Percentiles rank a stretch among this genome's conserved stretches.
Evolutionary conservation across 1,284 basidiomycete genomes (phyloP).

Genomic region (Cryptococcus jaspeensis): DNA sequence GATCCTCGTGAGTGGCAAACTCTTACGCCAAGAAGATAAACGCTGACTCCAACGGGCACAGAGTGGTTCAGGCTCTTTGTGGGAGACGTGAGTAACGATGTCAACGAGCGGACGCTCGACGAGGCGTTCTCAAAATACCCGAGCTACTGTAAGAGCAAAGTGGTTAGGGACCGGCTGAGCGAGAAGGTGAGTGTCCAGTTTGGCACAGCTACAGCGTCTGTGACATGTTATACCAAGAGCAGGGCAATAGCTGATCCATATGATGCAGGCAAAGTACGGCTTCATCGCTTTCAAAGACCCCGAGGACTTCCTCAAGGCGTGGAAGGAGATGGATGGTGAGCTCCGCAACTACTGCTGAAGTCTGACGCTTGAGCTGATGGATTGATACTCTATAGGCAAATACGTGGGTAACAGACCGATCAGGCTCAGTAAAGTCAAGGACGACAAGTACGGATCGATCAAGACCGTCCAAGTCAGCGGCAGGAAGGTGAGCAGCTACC

Average conservation of each 20-base stretch:
- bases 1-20: slow-evolving; percentile 72
- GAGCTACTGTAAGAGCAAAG: slow-evolving; percentile 90
- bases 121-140: slow-evolving; percentile 90
- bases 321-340: slow-evolving; percentile 99
- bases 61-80: slow-evolving; percentile 98
- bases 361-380: neutral
- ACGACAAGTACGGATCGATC: slow-evolving; percentile 84
- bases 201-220: too few species aligned
- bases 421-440: slow-evolving; percentile 77
- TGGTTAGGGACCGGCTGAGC: slow-evolving; percentile 86
- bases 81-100: slow-evolving; percentile 96
- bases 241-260: neutral
- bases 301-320: slow-evolving; percentile 95
- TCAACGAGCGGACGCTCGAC: slow-evolving; percentile 87
- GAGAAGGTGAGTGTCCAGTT: slow-evolving; percentile 64
- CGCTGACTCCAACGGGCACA: slow-evolving; percentile 44
- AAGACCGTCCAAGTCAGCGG: slow-evolving; percentile 68
- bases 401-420: slow-evolving; percentile 95
- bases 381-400: slow-evolving; percentile 63
- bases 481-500: slow-evolving; percentile 45
- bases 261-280: slow-evolving; percentile 81
- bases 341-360: neutral
- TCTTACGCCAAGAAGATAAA: neutral
- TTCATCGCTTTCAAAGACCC: slow-evolving; percentile 98
- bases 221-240: neutral